phyloP scores from a whole-genome alignment of 768 basidiomycete species.

The Tricholoma hemisulphureum region DNA sequence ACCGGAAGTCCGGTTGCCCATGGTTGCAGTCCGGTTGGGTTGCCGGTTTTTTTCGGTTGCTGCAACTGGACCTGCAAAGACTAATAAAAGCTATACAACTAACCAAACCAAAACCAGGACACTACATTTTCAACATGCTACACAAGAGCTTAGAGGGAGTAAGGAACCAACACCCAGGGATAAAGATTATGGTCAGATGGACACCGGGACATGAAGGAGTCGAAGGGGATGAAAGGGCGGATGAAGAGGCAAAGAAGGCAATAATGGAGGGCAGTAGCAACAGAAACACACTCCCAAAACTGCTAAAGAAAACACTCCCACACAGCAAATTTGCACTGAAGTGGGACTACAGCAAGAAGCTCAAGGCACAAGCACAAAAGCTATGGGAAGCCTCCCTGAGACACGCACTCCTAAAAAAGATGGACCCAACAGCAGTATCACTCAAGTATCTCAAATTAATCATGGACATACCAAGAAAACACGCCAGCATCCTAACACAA shows the following conservation, averaged over 20 bases:
- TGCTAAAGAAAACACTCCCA: background rate
- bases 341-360: background rate
- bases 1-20: too few relatives aligned
- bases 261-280: background rate
- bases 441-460: constrained; percentile 11
- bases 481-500: too few relatives aligned
- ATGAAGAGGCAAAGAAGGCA: too few relatives aligned
- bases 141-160: constrained; percentile 6
- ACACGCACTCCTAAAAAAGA: background rate
- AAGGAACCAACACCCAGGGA: background rate
- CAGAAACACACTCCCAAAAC: background rate
- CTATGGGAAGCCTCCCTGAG: constrained; percentile 1
- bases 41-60: too few relatives aligned
- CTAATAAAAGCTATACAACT: too few relatives aligned
- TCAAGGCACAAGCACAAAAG: background rate
- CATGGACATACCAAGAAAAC: constrained; percentile 10
- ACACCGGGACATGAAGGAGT: constrained; percentile 13
- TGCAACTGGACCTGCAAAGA: too few relatives aligned
- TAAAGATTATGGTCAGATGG: too few relatives aligned
- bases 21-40: too few relatives aligned
- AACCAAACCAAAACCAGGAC: too few relatives aligned
- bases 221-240: constrained; percentile 8
- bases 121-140: too few relatives aligned
- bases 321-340: constrained; percentile 2
- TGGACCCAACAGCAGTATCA: constrained; percentile 15